These are phyloP conservation scores for Colletotrichum camelliae DNA, from an alignment of 2,329 filamentous ascomycete species.

Conservation along the genomic window DNA sequence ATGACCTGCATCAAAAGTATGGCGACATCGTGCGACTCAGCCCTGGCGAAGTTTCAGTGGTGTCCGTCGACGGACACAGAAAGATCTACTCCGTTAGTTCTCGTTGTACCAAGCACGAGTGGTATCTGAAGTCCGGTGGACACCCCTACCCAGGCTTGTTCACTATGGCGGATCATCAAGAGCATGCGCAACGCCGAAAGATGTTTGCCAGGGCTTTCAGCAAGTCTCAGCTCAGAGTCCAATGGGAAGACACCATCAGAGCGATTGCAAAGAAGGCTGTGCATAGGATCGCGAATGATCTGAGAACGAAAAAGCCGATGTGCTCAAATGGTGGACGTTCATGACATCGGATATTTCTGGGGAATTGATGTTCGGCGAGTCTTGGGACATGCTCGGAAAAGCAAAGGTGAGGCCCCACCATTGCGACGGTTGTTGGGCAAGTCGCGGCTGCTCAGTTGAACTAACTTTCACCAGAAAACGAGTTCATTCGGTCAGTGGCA, in stretches of 20 bases:
- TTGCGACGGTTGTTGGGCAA: rapidly evolving
- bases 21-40: slow-evolving; percentile 29
- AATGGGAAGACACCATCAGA: not conserved
- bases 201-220: not conserved
- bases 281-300: slow-evolving; percentile 47
- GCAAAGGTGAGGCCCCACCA: slow-evolving; percentile 42
- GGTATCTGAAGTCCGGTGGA: not conserved
- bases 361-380: slow-evolving; percentile 59
- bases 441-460: not conserved
- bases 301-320: slow-evolving; percentile 42
- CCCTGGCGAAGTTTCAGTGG: not conserved
- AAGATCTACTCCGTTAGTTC: not conserved
- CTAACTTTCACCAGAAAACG: not conserved
- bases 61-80: not conserved
- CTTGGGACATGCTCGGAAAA: slow-evolving; percentile 55
- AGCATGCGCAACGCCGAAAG: not conserved
- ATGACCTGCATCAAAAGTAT: slow-evolving; percentile 57
- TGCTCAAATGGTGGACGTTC: slow-evolving; percentile 60
- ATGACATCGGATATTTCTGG: slow-evolving; percentile 60
- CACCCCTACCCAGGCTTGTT: not conserved
- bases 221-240: not conserved
- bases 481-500: not conserved
- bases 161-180: not conserved
- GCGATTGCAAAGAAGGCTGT: slow-evolving; percentile 32
- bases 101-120: not conserved